Evolutionary conservation across 768 basidiomycete species (phyloP).

Genomic region (Grammothele lineata): DNA sequence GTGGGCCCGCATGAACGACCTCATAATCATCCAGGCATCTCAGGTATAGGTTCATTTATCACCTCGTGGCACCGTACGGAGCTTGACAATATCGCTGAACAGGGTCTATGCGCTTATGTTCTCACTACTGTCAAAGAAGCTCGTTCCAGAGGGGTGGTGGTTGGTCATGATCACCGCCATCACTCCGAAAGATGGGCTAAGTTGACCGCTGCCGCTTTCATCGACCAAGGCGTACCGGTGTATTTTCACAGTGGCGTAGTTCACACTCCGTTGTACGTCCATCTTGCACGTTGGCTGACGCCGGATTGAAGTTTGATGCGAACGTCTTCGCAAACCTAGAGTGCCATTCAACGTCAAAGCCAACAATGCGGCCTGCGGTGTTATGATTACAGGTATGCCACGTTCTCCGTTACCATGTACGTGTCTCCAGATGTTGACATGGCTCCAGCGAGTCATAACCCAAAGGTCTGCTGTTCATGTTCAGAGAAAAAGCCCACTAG

Average conservation of each 20-base stretch:
- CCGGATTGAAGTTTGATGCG: background rate
- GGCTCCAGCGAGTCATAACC: constrained; percentile 74
- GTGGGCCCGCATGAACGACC: constrained; percentile 88
- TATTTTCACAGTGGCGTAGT: constrained; percentile 67
- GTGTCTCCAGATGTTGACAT: too few species aligned
- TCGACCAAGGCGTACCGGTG: constrained; percentile 59
- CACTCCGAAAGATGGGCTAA: constrained; percentile 76
- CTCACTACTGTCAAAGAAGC: constrained; percentile 49
- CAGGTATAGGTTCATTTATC: too few species aligned
- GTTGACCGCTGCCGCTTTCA: constrained; percentile 69
- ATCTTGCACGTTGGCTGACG: background rate
- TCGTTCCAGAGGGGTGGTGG: constrained; percentile 60
- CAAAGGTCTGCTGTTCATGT: constrained; percentile 50
- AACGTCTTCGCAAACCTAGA: constrained; percentile 31
- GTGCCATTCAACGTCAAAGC: constrained; percentile 75
- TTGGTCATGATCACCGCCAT: constrained; percentile 85
- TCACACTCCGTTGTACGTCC: constrained; percentile 69
- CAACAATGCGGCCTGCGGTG: constrained; percentile 69
- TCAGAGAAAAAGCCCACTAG: background rate
- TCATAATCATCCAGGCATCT: constrained; percentile 77
- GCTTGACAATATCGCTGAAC: too few species aligned
- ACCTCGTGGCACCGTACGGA: too few species aligned
- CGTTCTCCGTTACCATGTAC: too few species aligned
- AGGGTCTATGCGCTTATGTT: constrained; percentile 80
- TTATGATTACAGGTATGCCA: constrained; percentile 81